Conservation (phyloP, 2,329 filamentous ascomycete genomes). For the Colletotrichum lentis region DNA sequence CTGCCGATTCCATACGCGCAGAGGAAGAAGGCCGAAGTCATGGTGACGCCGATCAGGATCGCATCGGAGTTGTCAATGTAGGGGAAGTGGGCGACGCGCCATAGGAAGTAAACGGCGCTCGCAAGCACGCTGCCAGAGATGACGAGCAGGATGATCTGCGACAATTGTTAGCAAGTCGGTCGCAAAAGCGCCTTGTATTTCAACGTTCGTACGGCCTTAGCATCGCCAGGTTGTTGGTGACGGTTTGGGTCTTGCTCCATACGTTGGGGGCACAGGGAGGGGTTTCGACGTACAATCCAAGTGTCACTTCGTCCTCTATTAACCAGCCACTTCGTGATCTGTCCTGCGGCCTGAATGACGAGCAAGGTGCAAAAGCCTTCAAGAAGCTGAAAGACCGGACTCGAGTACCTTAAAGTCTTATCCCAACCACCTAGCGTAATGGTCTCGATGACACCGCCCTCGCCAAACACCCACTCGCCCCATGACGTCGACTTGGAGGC, state of each 20-base stretch:
- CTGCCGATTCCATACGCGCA: conserved; percentile 94
- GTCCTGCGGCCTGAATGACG: conserved; percentile 93
- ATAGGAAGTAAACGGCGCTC: conserved; percentile 94
- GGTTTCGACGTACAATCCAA: conserved; percentile 79
- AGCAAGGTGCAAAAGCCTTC: conserved; percentile 97
- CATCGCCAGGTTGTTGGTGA: not conserved
- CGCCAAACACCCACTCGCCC: conserved; percentile 88
- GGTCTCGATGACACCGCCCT: conserved; percentile 80
- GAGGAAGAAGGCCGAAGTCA: conserved; percentile 91
- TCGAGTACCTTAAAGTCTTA: conserved; percentile 85
- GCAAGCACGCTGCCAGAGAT: conserved; percentile 91
- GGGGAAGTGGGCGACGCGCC: conserved; percentile 92
- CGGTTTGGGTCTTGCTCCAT: not conserved
- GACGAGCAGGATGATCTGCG: conserved; percentile 84
- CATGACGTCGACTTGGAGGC: conserved; percentile 71
- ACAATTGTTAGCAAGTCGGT: conserved; percentile 46
- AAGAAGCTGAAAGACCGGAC: conserved; percentile 89
- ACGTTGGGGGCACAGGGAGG: not conserved
- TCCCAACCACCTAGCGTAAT: conserved; percentile 88
- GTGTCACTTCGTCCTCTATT: conserved; percentile 93
- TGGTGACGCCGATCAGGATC: conserved; percentile 87
- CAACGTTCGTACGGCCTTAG: not conserved
- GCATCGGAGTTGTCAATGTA: conserved; percentile 93
- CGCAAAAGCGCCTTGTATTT: conserved; percentile 1
- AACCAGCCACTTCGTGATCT: conserved; percentile 93